These are phyloP conservation scores for Lecanosticta acicola DNA, from an alignment of 2,329 filamentous ascomycete species.

Conservation along the genomic window DNA sequence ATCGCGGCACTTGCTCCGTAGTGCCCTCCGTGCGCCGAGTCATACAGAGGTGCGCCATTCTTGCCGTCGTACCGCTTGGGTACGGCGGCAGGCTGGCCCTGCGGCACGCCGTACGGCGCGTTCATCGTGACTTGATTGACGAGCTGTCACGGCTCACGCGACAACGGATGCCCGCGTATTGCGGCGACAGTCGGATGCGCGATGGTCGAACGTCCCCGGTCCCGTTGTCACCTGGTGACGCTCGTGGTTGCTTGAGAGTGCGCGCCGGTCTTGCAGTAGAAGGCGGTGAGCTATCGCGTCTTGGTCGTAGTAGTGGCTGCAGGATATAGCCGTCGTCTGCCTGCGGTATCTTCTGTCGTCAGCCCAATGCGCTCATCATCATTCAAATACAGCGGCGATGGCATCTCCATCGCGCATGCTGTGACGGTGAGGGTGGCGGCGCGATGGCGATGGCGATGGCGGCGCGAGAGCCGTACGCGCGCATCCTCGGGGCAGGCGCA, in stretches of 20 bases:
- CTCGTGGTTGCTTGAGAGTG: no score
- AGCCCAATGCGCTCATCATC: no score
- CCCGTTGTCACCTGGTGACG: conserved; percentile 1
- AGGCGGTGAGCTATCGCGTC: conserved; percentile 1
- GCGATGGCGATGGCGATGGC: conserved; percentile 6
- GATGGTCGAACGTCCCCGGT: conserved; percentile 1
- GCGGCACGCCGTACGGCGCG: conserved; percentile 28
- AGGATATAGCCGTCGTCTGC: background rate
- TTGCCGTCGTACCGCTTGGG: conserved; percentile 45
- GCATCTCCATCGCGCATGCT: background rate
- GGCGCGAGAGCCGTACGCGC: no score
- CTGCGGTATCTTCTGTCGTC: no score
- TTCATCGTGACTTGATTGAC: conserved; percentile 20
- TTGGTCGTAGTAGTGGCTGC: background rate
- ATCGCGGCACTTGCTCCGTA: conserved; percentile 58
- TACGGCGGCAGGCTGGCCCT: conserved; percentile 31
- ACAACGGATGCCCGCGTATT: background rate
- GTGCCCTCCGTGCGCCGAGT: conserved; percentile 43
- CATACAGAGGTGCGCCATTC: conserved; percentile 46
- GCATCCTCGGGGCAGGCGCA: background rate
- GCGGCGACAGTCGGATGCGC: background rate
- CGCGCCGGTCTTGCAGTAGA: conserved; percentile 2
- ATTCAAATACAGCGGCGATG: no score
- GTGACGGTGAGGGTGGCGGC: conserved; percentile 9
- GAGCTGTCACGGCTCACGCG: background rate